Evolutionary conservation across 2,329 filamentous ascomycete species (phyloP).

Genomic region (Aplosporella prunicola): DNA sequence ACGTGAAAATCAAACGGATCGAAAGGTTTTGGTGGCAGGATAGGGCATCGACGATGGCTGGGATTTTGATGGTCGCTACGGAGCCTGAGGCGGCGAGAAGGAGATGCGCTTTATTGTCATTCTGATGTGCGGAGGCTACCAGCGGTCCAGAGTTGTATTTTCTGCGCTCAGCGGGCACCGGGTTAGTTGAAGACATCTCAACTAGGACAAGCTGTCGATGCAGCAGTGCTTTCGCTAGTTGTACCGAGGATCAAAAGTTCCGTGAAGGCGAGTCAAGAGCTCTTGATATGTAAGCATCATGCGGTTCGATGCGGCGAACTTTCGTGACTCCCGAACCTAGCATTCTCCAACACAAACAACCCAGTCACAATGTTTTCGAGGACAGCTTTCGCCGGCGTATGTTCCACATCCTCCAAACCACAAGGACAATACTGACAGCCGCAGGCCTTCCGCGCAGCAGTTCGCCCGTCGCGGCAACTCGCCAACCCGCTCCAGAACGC

Average conservation of each 20-base stretch:
- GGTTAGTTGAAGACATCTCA: no score
- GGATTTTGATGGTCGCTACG: slow-evolving; percentile 78
- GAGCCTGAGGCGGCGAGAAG: slow-evolving; percentile 60
- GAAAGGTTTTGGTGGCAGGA: slow-evolving; percentile 49
- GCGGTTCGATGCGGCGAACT: slow-evolving; percentile 1
- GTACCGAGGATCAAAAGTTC: not conserved
- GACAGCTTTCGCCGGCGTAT: slow-evolving; percentile 28
- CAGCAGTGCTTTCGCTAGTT: not conserved
- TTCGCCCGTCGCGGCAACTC: slow-evolving; percentile 19
- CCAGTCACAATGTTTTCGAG: slow-evolving; percentile 28
- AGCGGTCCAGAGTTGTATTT: no score
- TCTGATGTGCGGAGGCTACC: slow-evolving; percentile 12
- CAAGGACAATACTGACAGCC: not conserved
- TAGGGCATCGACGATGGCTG: slow-evolving; percentile 44
- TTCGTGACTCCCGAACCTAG: slow-evolving; percentile 6
- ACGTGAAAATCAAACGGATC: slow-evolving; percentile 76
- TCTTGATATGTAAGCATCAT: slow-evolving; percentile 9
- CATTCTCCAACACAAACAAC: not conserved
- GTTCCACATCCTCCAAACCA: not conserved
- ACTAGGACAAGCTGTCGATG: not conserved
- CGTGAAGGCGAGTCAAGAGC: not conserved
- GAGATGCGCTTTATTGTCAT: slow-evolving; percentile 49
- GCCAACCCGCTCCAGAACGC: slow-evolving; percentile 24
- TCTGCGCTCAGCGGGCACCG: no score
- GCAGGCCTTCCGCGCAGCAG: slow-evolving; percentile 29